Percentiles rank a stretch among this genome's conserved stretches.
Evolutionary conservation across 108 stramenopile genomes (phyloP).

Genomic region (Fragilariopsis cylindrus): DNA sequence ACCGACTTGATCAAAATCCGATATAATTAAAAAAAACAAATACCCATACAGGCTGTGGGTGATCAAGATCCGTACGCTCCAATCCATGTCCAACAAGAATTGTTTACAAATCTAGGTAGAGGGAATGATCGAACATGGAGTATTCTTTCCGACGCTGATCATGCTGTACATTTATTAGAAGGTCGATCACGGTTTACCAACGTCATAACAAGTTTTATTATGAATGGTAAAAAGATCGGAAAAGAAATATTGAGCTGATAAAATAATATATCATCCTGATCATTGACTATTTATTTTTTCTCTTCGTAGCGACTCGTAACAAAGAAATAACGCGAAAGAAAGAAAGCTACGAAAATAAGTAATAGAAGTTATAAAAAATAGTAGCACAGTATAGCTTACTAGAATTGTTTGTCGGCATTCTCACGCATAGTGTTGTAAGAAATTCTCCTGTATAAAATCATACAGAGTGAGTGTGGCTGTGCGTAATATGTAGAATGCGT

Average conservation of each 20-base stretch:
- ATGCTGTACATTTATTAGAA: conserved; percentile 49
- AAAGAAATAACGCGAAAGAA: too few relatives aligned
- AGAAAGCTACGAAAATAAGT: too few relatives aligned
- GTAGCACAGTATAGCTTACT: too few relatives aligned
- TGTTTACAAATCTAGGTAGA: conserved; percentile 72
- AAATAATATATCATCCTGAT: too few relatives aligned
- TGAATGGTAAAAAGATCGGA: conserved; percentile 34
- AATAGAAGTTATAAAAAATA: too few relatives aligned
- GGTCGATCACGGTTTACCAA: conserved; percentile 21
- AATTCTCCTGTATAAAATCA: too few relatives aligned
- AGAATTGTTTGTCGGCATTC: too few relatives aligned
- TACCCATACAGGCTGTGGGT: conserved; percentile 56
- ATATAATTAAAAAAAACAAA: background rate
- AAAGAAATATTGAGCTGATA: conserved; percentile 5
- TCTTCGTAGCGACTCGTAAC: too few relatives aligned
- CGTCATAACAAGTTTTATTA: conserved; percentile 37
- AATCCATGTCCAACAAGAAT: conserved; percentile 57
- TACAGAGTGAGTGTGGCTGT: too few relatives aligned
- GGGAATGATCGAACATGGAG: conserved; percentile 79
- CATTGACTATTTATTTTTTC: too few relatives aligned
- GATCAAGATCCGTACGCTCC: conserved; percentile 84
- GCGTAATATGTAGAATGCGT: too few relatives aligned
- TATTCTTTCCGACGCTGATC: conserved; percentile 84
- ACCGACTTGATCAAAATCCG: background rate
- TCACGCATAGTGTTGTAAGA: too few relatives aligned